Conservation (phyloP, 2,329 filamentous ascomycete genomes). For the Phialophora verrucosa region DNA sequence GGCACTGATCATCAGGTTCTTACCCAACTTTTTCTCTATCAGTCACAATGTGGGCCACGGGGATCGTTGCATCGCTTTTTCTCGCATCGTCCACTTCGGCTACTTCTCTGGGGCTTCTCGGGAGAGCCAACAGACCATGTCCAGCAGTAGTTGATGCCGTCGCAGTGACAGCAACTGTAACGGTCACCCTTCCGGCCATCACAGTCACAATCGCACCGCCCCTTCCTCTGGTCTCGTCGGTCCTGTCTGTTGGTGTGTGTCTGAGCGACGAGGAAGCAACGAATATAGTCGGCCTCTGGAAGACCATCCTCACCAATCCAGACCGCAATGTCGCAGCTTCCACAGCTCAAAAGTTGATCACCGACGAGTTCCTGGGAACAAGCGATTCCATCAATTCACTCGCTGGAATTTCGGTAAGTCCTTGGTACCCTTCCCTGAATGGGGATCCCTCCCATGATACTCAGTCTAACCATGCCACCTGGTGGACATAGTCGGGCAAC, state of each 20-base stretch:
- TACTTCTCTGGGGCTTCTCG: constrained; percentile 11
- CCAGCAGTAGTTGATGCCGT: constrained; percentile 8
- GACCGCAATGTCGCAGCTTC: constrained; percentile 22
- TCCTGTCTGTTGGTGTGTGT: not conserved
- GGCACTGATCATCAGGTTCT: constrained; percentile 5
- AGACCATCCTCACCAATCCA: constrained; percentile 24
- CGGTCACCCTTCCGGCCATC: not conserved
- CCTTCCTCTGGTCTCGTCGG: not conserved
- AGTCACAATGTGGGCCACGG: constrained; percentile 1
- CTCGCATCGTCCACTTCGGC: constrained; percentile 9
- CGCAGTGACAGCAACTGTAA: constrained; percentile 10
- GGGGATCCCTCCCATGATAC: not conserved
- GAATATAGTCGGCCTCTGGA: constrained; percentile 27
- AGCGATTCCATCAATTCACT: constrained; percentile 31
- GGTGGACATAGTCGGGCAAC: constrained; percentile 17
- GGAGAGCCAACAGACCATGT: constrained; percentile 8
- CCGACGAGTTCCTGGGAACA: constrained; percentile 27
- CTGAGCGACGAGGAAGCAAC: constrained; percentile 21
- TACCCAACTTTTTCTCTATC: not conserved
- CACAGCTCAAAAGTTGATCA: constrained; percentile 24
- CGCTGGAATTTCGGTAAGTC: constrained; percentile 26
- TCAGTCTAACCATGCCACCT: not conserved
- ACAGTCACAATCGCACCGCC: constrained; percentile 3
- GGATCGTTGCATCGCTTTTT: not conserved
- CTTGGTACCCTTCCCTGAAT: not conserved